Percentiles rank a stretch among this genome's conserved stretches.
Evolutionary conservation across 148 eudicot genomes (phyloP).

Genomic region (Cornus suecica): DNA sequence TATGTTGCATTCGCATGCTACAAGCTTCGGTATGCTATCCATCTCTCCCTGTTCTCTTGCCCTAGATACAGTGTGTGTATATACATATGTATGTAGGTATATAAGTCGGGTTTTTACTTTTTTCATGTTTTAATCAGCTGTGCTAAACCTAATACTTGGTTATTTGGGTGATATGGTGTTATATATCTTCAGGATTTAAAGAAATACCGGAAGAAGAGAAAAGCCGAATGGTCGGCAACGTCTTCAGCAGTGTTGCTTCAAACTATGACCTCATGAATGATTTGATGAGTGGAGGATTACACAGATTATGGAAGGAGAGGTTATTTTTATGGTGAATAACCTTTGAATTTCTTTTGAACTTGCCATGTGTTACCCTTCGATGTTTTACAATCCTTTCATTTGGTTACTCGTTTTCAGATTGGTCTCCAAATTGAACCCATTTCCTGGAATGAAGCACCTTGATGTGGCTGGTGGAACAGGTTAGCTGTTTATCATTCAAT

Average conservation of each 20-base stretch:
- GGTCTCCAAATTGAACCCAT: constrained; percentile 85
- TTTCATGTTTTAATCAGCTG: background rate
- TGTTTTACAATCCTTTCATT: constrained; percentile 5
- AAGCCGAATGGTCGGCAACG: constrained; percentile 85
- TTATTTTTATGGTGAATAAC: constrained; percentile 20
- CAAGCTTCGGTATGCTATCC: constrained; percentile 69
- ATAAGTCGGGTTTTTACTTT: background rate
- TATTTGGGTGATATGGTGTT: background rate
- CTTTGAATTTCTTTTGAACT: constrained; percentile 6
- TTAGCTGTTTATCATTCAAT: constrained; percentile 13
- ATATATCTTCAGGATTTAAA: constrained; percentile 64
- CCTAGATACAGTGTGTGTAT: background rate
- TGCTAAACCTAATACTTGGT: background rate
- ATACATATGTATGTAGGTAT: background rate
- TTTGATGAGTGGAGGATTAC: constrained; percentile 88
- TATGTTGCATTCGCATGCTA: constrained; percentile 80
- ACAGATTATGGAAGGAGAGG: constrained; percentile 96
- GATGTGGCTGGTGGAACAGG: constrained; percentile 99
- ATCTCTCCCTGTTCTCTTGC: constrained; percentile 1
- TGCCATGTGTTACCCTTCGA: background rate
- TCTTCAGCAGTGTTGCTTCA: constrained; percentile 83
- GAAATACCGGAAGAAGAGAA: constrained; percentile 85
- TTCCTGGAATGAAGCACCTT: constrained; percentile 97
- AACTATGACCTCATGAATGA: constrained; percentile 96
- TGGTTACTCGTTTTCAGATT: constrained; percentile 39